Percentiles rank a stretch among this genome's conserved stretches.
These are phyloP conservation scores for Kokia cookei DNA, from an alignment of 441 rosid species.

Conservation along the genomic window DNA sequence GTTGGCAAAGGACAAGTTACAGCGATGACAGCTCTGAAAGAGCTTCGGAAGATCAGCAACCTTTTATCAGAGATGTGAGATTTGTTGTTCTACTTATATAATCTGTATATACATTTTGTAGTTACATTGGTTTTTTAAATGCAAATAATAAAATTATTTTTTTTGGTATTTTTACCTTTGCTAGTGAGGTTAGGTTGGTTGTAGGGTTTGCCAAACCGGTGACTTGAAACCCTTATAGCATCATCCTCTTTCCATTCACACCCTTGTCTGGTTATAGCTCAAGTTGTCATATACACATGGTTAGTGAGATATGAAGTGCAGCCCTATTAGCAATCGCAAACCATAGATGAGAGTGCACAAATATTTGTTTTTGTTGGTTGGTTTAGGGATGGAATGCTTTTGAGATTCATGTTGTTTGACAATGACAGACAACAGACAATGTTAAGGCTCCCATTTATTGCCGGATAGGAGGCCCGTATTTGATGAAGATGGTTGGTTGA, in stretches of 20 bases:
- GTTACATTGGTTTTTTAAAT: constrained; percentile 27
- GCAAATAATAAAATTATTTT: constrained; percentile 25
- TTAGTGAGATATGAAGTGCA: not conserved
- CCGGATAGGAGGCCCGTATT: too few species aligned
- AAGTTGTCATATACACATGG: not conserved
- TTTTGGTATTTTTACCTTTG: not conserved
- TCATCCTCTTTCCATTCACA: not conserved
- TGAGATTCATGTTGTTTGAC: too few species aligned
- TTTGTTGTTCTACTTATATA: constrained; percentile 12
- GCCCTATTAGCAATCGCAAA: too few species aligned
- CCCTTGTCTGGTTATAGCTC: not conserved
- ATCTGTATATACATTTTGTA: constrained; percentile 47
- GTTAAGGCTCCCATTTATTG: too few species aligned
- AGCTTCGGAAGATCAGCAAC: constrained; percentile 93
- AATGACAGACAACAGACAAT: too few species aligned
- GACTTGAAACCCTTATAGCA: not conserved
- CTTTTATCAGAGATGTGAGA: constrained; percentile 80
- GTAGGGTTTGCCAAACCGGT: not conserved
- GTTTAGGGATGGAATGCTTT: too few species aligned
- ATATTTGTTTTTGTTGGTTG: too few species aligned
- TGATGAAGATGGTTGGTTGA: too few species aligned
- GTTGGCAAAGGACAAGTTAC: constrained; percentile 89
- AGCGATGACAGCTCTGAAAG: constrained; percentile 75
- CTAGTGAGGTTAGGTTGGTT: not conserved
- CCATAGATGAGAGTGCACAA: too few species aligned